A percentile compares a stretch with the other conserved stretches of the same genome.
These are phyloP conservation scores for Neurospora terricola DNA, from an alignment of 495 filamentous ascomycete species.

Conservation along the genomic window DNA sequence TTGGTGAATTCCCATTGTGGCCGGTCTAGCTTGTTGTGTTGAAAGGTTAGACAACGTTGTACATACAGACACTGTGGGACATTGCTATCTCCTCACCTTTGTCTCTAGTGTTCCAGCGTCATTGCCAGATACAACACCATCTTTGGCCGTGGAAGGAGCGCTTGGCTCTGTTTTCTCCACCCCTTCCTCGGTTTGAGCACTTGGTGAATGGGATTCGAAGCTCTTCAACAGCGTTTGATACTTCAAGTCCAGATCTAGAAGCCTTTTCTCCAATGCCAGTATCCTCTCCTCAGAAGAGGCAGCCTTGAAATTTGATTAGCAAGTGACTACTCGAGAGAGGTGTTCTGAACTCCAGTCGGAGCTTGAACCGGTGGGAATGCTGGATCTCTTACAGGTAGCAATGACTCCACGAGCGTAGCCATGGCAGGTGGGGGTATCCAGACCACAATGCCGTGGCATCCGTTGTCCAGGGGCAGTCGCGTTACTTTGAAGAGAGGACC, in stretches of 20 bases:
- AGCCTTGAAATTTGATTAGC: neutral
- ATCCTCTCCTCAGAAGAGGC: neutral
- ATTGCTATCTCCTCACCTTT: neutral
- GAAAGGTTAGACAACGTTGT: neutral
- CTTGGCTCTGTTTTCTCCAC: neutral
- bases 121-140: neutral
- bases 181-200: neutral
- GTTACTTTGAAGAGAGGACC: neutral
- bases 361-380: neutral
- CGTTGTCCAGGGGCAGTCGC: neutral
- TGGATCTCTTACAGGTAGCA: neutral
- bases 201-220: neutral
- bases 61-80: neutral
- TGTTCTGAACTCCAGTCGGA: neutral
- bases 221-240: neutral
- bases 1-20: neutral
- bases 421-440: neutral
- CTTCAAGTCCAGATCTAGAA: neutral
- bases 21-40: neutral
- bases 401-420: neutral
- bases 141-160: neutral
- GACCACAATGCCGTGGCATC: neutral
- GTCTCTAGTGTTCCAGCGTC: neutral
- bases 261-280: neutral
- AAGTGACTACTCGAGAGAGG: neutral